phyloP scores from a whole-genome alignment of 768 basidiomycete species.

The Suillus variegatus region DNA sequence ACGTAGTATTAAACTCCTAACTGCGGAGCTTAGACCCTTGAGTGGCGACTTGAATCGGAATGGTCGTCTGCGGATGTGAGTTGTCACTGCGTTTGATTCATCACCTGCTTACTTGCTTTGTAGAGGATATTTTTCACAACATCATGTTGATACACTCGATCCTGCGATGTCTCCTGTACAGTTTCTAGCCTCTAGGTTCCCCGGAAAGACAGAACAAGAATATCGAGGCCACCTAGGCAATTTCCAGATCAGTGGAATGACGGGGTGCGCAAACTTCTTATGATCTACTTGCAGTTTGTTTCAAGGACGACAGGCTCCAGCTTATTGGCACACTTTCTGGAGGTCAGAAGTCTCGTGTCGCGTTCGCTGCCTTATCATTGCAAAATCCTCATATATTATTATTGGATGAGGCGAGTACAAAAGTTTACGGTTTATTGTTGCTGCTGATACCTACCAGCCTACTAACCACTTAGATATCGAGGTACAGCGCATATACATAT shows the following conservation, averaged over 20 bases:
- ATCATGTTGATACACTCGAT: constrained; percentile 91
- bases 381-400: constrained; percentile 90
- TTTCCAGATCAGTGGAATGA: constrained; percentile 97
- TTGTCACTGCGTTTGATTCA: constrained; percentile 10
- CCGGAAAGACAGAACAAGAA: constrained; percentile 94
- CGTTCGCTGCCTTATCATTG: constrained; percentile 85
- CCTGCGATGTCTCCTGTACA: constrained; percentile 89
- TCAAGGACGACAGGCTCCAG: constrained; percentile 57
- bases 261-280: constrained; percentile 53
- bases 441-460: constrained; percentile 48
- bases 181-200: constrained; percentile 89
- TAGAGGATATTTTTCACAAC: constrained; percentile 92
- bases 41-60: constrained; percentile 86
- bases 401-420: constrained; percentile 80
- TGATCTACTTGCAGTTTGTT: background rate
- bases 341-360: constrained; percentile 95
- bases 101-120: constrained; percentile 1
- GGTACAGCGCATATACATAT: constrained; percentile 36
- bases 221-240: constrained; percentile 94
- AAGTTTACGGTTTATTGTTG: constrained; percentile 9
- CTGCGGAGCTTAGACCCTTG: constrained; percentile 75
- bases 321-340: constrained; percentile 90
- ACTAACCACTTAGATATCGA: constrained; percentile 97
- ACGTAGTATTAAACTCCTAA: constrained; percentile 85
- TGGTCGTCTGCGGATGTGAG: constrained; percentile 86